Base-by-base conservation (phyloP, 2,329 filamentous ascomycete species). In the Diaporthe australafricana region DNA sequence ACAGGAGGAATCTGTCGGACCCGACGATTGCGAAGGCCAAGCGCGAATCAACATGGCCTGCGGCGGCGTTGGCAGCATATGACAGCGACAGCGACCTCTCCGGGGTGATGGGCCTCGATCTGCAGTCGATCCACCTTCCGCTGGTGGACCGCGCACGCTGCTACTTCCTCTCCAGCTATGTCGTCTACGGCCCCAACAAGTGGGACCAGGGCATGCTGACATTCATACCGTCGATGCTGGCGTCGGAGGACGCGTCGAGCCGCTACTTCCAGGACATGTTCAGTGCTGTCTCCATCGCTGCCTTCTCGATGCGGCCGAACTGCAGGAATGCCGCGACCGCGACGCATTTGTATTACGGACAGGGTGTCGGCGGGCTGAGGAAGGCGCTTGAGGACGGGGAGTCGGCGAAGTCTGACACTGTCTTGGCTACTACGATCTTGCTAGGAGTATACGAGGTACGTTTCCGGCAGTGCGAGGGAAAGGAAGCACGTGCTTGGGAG, bases 81-180 rank as follows among this genome's bases (percentile, higher is more conserved):
- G 42, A 35, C 20, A 20, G 30, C 2, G 30, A 20, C 8, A 30
- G 32, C 30, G 30, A 65, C 32, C 30, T 50, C 1, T 38, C 60
- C 4, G 60, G 60, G n/a, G 22, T 65, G 6, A 65, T 50, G 45
- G 60, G 60, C 30, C 60, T 65, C 32, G 47, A 45, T 25, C 42
- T 60, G 68, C 47, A 55, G 30, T 16, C 68, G 17, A 70, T 70
- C n/a, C 22, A 70, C 12, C 65, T 47, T 16, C 68, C 68, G 16
- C 17, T 70, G 30, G 68, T 70, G 22, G 68, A 70, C 20, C 68
- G 60, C n/a, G 68, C 68, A 20, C 57, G 68, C 32, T 70, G 68
- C 48, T 70, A 70, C 38, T 70, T 70, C 47, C 56, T 70, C 17
- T 53, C 68, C 38, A 70, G 68, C 48, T 70, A 70, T 20, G 68